Evolutionary conservation across 2,329 filamentous ascomycete genomes (phyloP), one percentile per base, ranked within the genome.

Genomic region (Fusarium globosum): DNA sequence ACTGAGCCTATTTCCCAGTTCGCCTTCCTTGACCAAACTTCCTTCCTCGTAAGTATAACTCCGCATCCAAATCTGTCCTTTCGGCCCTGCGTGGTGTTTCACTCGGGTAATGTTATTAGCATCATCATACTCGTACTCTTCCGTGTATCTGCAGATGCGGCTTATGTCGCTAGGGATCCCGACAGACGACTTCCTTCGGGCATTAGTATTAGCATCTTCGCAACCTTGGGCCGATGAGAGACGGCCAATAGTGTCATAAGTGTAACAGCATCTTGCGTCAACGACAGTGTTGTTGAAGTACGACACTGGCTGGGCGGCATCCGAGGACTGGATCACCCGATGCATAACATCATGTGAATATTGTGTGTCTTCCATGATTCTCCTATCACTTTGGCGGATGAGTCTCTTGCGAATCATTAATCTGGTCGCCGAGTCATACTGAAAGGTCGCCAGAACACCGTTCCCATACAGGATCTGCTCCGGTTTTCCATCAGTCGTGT

Each of bases 241-340:
- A 14, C 45, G 45, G 16, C 45, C 45, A 14, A 48, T 30, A 5
- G 45, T 28, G 45, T 48, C 41, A 10, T 48, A 33, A 16, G 26
- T 48, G 4, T 48, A 48, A 16, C 20, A 30, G 28, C 20, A 48
- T 14, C 7, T 48, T 30, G 45, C 26, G 9, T 48, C 45, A 10
- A 48, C 20, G 4, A n/a, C 8, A 7, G 12, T 16, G 6, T 33
- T 30, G 20, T 48, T 48, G 8, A 20, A 48, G 26, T 48, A 48
- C 8, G 26, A 30, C 6, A 14, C 12, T 30, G 45, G 20, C 12
- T 48, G 45, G 7, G 28, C 45, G 1, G 26, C 45, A 33, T 48
- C 26, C 2, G 10, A 0, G 13, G 28, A 48, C 0, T 14, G 20
- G 16, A 48, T 16, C 13, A 48, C 12, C 2, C 26, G 13, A 30